Evolutionary conservation across 257 asterid species (phyloP).

Genomic region (Solanum habrochaites): DNA sequence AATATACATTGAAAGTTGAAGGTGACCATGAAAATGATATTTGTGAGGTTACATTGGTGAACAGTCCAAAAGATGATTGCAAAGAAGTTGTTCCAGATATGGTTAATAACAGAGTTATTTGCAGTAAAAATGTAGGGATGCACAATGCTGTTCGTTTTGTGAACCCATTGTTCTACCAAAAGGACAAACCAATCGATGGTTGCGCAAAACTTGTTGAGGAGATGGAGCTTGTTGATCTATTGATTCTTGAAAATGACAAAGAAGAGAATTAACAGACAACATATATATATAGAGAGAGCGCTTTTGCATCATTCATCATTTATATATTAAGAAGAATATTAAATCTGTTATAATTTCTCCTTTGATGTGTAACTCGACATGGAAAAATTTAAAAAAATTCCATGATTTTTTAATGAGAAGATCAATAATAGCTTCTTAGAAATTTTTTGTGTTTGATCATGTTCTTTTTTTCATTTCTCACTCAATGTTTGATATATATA

Average conservation of each 20-base stretch:
- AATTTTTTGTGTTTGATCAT: background rate
- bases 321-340: background rate
- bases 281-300: background rate
- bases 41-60: conserved; percentile 18
- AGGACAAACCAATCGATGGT: background rate
- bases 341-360: background rate
- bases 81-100: background rate
- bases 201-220: conserved; percentile 11
- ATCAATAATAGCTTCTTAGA: background rate
- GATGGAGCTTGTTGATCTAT: background rate
- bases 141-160: conserved; percentile 7
- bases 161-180: conserved; percentile 29
- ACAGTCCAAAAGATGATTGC: conserved; percentile 23
- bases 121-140: conserved; percentile 25
- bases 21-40: conserved; percentile 35
- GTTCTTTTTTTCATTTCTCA: background rate
- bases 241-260: background rate
- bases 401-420: background rate
- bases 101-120: conserved; percentile 5
- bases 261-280: background rate
- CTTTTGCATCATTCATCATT: background rate
- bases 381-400: background rate
- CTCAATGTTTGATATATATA: background rate
- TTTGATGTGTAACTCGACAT: background rate
- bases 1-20: conserved; percentile 8